A percentile compares a stretch with the other conserved stretches of the same genome.
These are phyloP conservation scores for Plasmodium falciparum DNA, from an alignment of 169 alveolate genomes.

Conservation along the genomic window DNA sequence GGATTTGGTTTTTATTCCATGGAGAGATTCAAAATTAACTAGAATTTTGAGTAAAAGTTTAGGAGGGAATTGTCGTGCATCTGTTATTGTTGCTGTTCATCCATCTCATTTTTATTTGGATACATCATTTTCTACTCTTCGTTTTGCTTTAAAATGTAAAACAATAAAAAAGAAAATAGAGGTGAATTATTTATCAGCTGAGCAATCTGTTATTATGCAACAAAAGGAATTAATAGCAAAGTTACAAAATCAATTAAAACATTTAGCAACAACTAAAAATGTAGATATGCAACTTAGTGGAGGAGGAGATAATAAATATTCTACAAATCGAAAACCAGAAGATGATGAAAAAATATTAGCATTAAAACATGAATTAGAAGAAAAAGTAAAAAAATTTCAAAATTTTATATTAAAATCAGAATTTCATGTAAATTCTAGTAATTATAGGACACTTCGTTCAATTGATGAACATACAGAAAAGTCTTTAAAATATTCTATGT, in stretches of 20 bases:
- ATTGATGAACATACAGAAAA: conserved; percentile 66
- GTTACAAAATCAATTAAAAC: conserved; percentile 74
- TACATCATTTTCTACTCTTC: conserved; percentile 83
- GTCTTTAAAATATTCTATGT: conserved; percentile 67
- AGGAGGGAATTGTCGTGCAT: conserved; percentile 87
- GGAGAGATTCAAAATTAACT: conserved; percentile 87
- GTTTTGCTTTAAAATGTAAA: conserved; percentile 85
- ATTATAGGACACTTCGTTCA: conserved; percentile 61
- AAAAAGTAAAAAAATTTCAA: conserved; percentile 84
- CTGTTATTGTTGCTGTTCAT: conserved; percentile 85
- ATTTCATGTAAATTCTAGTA: conserved; percentile 44
- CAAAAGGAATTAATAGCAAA: conserved; percentile 83
- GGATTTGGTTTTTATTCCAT: conserved; percentile 83
- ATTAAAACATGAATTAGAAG: conserved; percentile 82
- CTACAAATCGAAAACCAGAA: conserved; percentile 45
- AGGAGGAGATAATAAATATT: conserved; percentile 14
- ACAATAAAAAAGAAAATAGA: conserved; percentile 76
- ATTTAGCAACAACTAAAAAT: conserved; percentile 64
- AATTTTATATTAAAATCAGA: conserved; percentile 84
- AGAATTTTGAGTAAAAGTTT: conserved; percentile 82
- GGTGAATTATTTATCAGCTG: conserved; percentile 83
- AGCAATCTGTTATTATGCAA: conserved; percentile 86
- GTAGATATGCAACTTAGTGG: conserved; percentile 38
- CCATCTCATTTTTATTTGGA: conserved; percentile 85
- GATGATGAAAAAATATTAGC: conserved; percentile 76